These are phyloP conservation scores for Nigrospora osmanthi DNA, from an alignment of 2,329 filamentous ascomycete genomes.

Conservation along the genomic window DNA sequence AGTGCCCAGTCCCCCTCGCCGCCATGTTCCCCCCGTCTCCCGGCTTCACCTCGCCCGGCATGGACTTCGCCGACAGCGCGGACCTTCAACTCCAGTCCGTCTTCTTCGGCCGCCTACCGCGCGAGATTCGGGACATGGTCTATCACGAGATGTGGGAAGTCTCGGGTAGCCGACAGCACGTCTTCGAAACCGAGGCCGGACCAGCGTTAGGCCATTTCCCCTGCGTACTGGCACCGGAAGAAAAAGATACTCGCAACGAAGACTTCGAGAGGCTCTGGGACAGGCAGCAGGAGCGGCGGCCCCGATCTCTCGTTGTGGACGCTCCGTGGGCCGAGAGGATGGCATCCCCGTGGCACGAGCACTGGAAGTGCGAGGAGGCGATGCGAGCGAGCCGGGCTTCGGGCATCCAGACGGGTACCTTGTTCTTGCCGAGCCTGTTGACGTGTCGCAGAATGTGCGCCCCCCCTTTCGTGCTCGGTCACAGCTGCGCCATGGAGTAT, in stretches of 20 bases:
- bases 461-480: not conserved
- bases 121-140: conserved; percentile 14
- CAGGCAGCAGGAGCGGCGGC: conserved; percentile 3
- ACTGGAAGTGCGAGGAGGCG: conserved; percentile 14
- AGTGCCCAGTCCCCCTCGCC: no score
- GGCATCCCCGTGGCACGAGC: conserved; percentile 12
- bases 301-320: conserved; percentile 5
- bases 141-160: conserved; percentile 12
- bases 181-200: conserved; percentile 6
- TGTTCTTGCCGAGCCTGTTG: conserved; percentile 10
- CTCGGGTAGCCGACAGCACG: conserved; percentile 12
- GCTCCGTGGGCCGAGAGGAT: conserved; percentile 10
- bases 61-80: conserved; percentile 23
- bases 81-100: conserved; percentile 8
- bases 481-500: no score
- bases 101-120: conserved; percentile 10
- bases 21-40: not conserved
- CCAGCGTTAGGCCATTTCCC: conserved; percentile 7
- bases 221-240: conserved; percentile 7
- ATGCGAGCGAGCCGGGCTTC: conserved; percentile 2
- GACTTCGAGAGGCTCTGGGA: conserved; percentile 9
- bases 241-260: conserved; percentile 8
- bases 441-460: conserved; percentile 12
- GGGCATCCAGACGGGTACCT: not conserved
- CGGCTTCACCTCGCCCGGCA: not conserved